Evolutionary conservation across 1,284 basidiomycete genomes (phyloP).

Genomic region (Cutaneotrichosporon sp.): DNA sequence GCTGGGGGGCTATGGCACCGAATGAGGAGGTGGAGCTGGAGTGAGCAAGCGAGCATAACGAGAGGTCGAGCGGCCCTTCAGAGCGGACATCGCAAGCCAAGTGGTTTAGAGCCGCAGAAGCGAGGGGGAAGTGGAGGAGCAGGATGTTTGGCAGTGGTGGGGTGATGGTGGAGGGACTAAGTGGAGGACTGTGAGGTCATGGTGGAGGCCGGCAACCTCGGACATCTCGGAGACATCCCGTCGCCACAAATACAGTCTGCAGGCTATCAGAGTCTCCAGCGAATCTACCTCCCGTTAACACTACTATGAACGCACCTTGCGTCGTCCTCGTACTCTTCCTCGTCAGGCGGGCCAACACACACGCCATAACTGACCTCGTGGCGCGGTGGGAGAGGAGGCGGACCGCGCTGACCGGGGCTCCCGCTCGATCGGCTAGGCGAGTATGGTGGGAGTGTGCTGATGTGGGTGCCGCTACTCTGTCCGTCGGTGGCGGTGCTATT

Average conservation of each 20-base stretch:
- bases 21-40: slow-evolving; percentile 8
- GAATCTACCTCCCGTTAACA: background rate
- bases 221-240: background rate
- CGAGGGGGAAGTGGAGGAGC: background rate
- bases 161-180: background rate
- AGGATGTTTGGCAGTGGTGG: background rate
- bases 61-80: too few species aligned
- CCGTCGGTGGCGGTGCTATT: background rate
- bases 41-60: background rate
- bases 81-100: too few species aligned
- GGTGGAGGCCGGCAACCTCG: background rate
- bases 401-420: background rate
- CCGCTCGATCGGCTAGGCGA: background rate
- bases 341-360: slow-evolving; percentile 4
- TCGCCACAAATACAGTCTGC: background rate
- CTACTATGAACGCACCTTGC: background rate
- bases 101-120: background rate
- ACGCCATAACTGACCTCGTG: slow-evolving; percentile 5
- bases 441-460: slow-evolving; percentile 6
- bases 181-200: background rate
- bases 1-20: background rate
- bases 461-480: slow-evolving; percentile 1
- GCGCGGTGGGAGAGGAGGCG: slow-evolving; percentile 2
- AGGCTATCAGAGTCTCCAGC: background rate
- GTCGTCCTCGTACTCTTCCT: slow-evolving; percentile 6